These are phyloP conservation scores for Pyropia yezoensis DNA, from an alignment of 23 red algal species.

Conservation along the genomic window DNA sequence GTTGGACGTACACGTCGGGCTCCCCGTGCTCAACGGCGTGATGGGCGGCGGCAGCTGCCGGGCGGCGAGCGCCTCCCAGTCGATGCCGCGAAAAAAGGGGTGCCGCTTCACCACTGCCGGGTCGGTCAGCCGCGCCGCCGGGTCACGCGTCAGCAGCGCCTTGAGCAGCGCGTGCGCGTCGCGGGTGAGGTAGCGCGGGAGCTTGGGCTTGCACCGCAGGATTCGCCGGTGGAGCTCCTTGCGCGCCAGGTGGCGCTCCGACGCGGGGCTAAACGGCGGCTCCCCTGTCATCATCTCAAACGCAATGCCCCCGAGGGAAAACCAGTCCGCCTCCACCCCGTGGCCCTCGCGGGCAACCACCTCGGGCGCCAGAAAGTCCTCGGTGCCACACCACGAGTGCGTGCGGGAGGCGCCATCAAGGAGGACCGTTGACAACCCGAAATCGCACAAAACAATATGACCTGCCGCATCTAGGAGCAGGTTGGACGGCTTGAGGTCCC, in stretches of 20 bases:
- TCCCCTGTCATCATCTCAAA: slow-evolving; percentile 86
- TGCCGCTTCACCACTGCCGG: slow-evolving; percentile 49
- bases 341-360: slow-evolving; percentile 66
- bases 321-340: slow-evolving; percentile 77
- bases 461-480: slow-evolving; percentile 82
- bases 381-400: slow-evolving; percentile 96
- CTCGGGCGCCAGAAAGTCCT: slow-evolving; percentile 96
- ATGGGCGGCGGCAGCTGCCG: slow-evolving; percentile 43
- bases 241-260: slow-evolving; percentile 36
- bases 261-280: slow-evolving; percentile 79
- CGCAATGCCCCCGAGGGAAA: slow-evolving; percentile 78
- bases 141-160: slow-evolving; percentile 58
- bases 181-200: slow-evolving; percentile 61
- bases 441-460: slow-evolving; percentile 81
- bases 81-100: slow-evolving; percentile 48
- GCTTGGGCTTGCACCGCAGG: slow-evolving; percentile 63
- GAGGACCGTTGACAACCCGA: slow-evolving; percentile 61
- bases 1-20: slow-evolving; percentile 24
- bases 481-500: slow-evolving; percentile 98
- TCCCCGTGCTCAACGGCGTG: slow-evolving; percentile 15
- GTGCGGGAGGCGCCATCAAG: slow-evolving; percentile 20
- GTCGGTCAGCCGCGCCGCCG: slow-evolving; percentile 42
- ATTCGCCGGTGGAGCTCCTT: slow-evolving; percentile 84
- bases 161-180: slow-evolving; percentile 72
- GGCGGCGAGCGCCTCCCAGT: slow-evolving; percentile 43